phyloP scores from a whole-genome alignment of 768 basidiomycete species.

The Leccinum olivaceopallidum region DNA sequence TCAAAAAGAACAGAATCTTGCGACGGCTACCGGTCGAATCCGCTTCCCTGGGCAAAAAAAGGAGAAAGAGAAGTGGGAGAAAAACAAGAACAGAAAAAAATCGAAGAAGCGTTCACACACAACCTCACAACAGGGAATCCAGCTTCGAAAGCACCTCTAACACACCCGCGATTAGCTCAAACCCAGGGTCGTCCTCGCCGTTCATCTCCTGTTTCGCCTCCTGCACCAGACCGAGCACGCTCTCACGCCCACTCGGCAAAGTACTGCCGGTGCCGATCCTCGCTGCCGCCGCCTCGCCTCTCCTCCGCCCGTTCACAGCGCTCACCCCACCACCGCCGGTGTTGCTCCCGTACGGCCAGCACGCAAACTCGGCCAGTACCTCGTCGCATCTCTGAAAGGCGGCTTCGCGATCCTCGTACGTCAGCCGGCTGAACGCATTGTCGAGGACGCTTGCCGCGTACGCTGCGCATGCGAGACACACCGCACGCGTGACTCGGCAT shows the following conservation, averaged over 20 bases:
- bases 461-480: constrained; percentile 86
- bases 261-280: constrained; percentile 59
- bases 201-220: constrained; percentile 74
- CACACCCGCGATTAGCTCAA: constrained; percentile 91
- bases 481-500: constrained; percentile 76
- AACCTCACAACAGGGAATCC: constrained; percentile 55
- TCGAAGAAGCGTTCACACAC: constrained; percentile 8
- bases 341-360: constrained; percentile 80
- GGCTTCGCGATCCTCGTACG: constrained; percentile 91
- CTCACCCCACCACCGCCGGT: constrained; percentile 17
- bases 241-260: constrained; percentile 57
- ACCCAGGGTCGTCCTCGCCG: constrained; percentile 77
- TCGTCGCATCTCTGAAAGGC: constrained; percentile 96
- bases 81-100: neutral
- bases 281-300: constrained; percentile 31
- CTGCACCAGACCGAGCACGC: constrained; percentile 69
- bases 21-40: neutral
- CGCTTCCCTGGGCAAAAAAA: neutral
- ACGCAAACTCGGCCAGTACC: constrained; percentile 85
- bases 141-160: constrained; percentile 91
- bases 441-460: constrained; percentile 96
- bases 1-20: neutral
- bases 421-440: constrained; percentile 85
- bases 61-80: neutral
- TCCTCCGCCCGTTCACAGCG: constrained; percentile 38